Base-by-base conservation (phyloP, 768 basidiomycete genomes). In the Porphyrellus cyaneotinctus region DNA sequence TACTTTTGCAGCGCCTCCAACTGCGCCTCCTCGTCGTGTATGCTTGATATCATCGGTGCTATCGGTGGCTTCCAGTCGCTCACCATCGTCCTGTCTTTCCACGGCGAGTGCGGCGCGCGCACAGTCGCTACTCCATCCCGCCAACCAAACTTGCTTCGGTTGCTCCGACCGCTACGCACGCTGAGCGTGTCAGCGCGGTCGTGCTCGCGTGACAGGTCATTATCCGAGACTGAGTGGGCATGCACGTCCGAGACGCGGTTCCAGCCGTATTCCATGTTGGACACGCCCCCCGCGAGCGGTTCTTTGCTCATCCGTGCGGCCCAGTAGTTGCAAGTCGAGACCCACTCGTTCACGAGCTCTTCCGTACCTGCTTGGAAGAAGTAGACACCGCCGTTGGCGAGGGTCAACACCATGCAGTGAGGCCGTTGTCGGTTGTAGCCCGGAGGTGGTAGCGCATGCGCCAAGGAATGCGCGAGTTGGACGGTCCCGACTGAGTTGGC, bases 241-340 rank as follows among this genome's bases (percentile, higher is more conserved):
- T 81, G 80, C 36, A 75, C 60, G 53, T 87, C 87, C 23, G 75
- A 60, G 9, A 92, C 78, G 18, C 91, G 80, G 67, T 84, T 95
- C 97, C 97, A 99, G 10, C 97, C 97, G 65, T 98, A 97, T 69
- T 99, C 97, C 90, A 98, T 95, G 72, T 98, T 99, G 44, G 92
- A 94, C 9, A 99, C 95, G 22, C 97, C 97, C 6, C 97, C 97
- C 2, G 89, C 80, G 3, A 99, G 79, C 1, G 97, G 97, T 65
- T 97, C 95, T 62, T 95, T 94, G 70, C 91, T 93, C 51, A 85
- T 90, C 41, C 97, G 79, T 2, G 95, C 97, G 0, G 97, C 91
- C 97, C 97, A 98, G 68, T 99, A 99, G 74, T 98, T 99, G 80
- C 95, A 97, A 0, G 97, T 97, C 36, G 90, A 87, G 8, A 97